Evolutionary conservation across 129 eudicot species (phyloP).

Genomic region (Oenanthe sinensis): DNA sequence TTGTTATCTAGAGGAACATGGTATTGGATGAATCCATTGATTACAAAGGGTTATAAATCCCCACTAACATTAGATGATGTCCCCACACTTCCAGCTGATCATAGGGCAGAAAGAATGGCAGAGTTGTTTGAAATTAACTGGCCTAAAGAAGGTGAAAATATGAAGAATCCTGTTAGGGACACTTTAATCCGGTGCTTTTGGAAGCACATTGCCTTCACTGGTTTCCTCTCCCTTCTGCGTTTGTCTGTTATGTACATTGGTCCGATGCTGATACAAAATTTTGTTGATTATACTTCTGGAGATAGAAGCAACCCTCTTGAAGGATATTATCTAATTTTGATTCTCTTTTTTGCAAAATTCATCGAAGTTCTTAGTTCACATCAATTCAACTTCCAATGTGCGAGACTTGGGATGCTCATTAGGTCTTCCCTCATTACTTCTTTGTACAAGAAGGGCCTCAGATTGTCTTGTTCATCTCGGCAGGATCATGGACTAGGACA

Average conservation of each 20-base stretch:
- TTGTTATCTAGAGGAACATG: slow-evolving; percentile 36
- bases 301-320: slow-evolving; percentile 22
- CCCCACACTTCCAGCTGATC: slow-evolving; percentile 50
- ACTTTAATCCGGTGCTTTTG: slow-evolving; percentile 50
- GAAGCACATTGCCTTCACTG: slow-evolving; percentile 47
- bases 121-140: slow-evolving; percentile 42
- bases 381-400: slow-evolving; percentile 49
- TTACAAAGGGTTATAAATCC: slow-evolving; percentile 47
- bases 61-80: slow-evolving; percentile 43
- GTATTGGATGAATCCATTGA: slow-evolving; percentile 51
- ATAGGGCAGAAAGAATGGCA: slow-evolving; percentile 45
- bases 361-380: slow-evolving; percentile 52
- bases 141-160: slow-evolving; percentile 45
- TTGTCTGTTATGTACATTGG: slow-evolving; percentile 49
- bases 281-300: slow-evolving; percentile 48
- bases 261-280: slow-evolving; percentile 49
- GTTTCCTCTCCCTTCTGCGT: slow-evolving; percentile 28
- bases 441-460: slow-evolving; percentile 34
- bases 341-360: slow-evolving; percentile 35
- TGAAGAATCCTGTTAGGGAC: slow-evolving; percentile 38
- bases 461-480: slow-evolving; percentile 31
- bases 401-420: slow-evolving; percentile 49
- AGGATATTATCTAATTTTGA: slow-evolving; percentile 44
- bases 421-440: slow-evolving; percentile 27
- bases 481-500: slow-evolving; percentile 47